These are phyloP conservation scores for Boletus barrowsii DNA, from an alignment of 768 basidiomycete genomes.

Conservation along the genomic window DNA sequence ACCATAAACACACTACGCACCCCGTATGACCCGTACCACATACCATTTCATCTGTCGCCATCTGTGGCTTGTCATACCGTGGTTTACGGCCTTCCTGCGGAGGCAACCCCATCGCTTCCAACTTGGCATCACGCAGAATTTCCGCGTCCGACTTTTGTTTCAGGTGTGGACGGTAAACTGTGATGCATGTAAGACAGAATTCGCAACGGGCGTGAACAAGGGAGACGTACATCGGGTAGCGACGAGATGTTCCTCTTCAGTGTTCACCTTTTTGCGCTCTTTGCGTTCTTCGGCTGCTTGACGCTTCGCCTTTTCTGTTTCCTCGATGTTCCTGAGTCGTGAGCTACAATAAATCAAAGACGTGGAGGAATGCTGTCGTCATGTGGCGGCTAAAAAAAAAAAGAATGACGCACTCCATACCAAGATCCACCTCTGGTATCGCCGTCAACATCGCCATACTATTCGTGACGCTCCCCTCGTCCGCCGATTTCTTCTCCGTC, in stretches of 20 bases:
- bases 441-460: constrained; percentile 95
- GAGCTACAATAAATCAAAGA: constrained; percentile 43
- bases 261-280: constrained; percentile 49
- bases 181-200: not conserved
- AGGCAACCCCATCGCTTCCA: constrained; percentile 79
- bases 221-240: constrained; percentile 76
- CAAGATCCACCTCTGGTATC: constrained; percentile 96
- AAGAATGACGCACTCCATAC: constrained; percentile 81
- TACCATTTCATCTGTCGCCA: constrained; percentile 91
- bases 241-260: constrained; percentile 80
- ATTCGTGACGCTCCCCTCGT: constrained; percentile 92
- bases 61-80: constrained; percentile 60
- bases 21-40: constrained; percentile 20
- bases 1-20: not conserved
- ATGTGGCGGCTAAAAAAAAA: too few relatives aligned
- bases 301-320: constrained; percentile 95
- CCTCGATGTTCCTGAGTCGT: constrained; percentile 92
- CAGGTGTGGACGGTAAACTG: constrained; percentile 84
- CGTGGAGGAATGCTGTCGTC: too few relatives aligned
- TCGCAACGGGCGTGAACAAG: not conserved
- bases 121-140: constrained; percentile 82
- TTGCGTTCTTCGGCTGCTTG: constrained; percentile 72
- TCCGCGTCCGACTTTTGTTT: constrained; percentile 85
- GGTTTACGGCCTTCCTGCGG: constrained; percentile 38
- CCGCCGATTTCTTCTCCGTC: constrained; percentile 51